A percentile compares a stretch with the other conserved stretches of the same genome.
These are phyloP conservation scores for Colletotrichum higginsianum DNA, from an alignment of 2,329 filamentous ascomycete genomes.

Conservation along the genomic window DNA sequence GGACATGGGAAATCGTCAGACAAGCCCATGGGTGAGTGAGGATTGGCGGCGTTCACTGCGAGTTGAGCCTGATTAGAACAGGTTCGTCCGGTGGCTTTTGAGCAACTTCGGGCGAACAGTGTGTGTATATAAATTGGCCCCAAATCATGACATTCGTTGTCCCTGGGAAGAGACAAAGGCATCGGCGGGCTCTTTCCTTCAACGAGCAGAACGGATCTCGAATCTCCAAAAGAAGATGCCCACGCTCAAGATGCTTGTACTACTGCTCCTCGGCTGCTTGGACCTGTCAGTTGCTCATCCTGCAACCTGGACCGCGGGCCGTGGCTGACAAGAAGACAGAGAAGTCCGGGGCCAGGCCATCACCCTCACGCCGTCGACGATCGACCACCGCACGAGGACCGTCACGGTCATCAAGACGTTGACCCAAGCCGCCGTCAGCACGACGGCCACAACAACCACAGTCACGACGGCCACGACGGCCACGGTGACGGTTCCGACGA, in stretches of 20 bases:
- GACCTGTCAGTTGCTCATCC: too few relatives aligned
- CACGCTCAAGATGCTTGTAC: not conserved
- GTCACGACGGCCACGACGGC: conserved; percentile 8
- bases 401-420: conserved; percentile 13
- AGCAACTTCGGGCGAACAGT: not conserved
- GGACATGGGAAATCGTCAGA: not conserved
- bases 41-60: not conserved
- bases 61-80: not conserved
- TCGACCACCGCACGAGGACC: conserved; percentile 12
- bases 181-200: not conserved
- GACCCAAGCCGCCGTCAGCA: conserved; percentile 6
- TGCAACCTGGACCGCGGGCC: not conserved
- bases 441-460: conserved; percentile 12
- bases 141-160: not conserved
- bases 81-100: not conserved
- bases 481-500: conserved; percentile 12
- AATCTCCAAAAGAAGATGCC: not conserved
- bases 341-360: conserved; percentile 21
- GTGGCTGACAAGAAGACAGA: not conserved
- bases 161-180: not conserved
- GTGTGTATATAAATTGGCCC: not conserved
- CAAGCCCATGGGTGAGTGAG: not conserved
- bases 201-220: not conserved
- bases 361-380: conserved; percentile 30
- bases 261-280: not conserved